Conservation (phyloP, 148 eudicot genomes). For the Camellia sinensis region DNA sequence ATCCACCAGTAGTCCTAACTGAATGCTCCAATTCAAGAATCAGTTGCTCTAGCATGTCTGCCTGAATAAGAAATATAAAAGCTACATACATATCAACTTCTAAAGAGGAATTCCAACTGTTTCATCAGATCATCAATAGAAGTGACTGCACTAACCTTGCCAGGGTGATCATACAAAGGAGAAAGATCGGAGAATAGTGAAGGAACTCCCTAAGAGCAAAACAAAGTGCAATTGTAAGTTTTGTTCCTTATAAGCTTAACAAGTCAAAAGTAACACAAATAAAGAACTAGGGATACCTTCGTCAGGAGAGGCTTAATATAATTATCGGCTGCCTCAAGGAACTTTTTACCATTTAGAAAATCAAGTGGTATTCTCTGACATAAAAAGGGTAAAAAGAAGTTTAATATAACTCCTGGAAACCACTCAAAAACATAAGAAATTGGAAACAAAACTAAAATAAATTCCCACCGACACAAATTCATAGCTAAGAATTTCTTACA, state of each 20-base stretch:
- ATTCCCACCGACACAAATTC: neutral
- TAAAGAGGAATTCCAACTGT: neutral
- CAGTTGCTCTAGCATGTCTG: constrained; percentile 73
- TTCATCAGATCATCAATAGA: constrained; percentile 8
- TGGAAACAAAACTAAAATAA: neutral
- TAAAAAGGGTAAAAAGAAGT: constrained; percentile 1
- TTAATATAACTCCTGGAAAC: neutral
- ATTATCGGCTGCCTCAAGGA: constrained; percentile 70
- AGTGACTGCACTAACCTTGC: constrained; percentile 61
- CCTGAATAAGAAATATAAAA: constrained; percentile 47
- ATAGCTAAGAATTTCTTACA: neutral
- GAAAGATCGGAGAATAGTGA: constrained; percentile 96
- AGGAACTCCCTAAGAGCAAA: constrained; percentile 79
- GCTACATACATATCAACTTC: neutral
- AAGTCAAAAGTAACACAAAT: constrained; percentile 5
- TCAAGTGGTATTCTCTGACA: constrained; percentile 94
- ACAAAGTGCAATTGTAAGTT: constrained; percentile 22
- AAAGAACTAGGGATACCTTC: constrained; percentile 51
- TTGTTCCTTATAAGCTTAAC: constrained; percentile 6
- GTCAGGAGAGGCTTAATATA: constrained; percentile 83
- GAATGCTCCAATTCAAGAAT: constrained; percentile 72
- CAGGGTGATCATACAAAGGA: constrained; percentile 90
- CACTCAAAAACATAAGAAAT: neutral
- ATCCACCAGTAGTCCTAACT: constrained; percentile 62
- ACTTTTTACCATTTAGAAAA: constrained; percentile 78